A percentile compares a stretch with the other conserved stretches of the same genome.
phyloP scores from a whole-genome alignment of 768 basidiomycete species.

The Phylloporus sp. region DNA sequence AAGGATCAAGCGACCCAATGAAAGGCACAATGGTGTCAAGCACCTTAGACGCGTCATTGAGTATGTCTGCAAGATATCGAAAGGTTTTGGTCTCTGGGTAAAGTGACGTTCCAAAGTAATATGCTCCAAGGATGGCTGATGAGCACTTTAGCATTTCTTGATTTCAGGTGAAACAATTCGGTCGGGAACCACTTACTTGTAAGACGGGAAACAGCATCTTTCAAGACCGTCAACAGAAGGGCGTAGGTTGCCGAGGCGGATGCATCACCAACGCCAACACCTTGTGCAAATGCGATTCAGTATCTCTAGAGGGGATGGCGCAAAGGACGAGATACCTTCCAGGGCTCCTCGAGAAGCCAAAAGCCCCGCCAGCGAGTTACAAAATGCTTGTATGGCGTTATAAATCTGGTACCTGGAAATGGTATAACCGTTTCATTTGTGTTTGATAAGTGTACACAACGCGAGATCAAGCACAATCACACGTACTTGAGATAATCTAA shows the following conservation, averaged over 20 bases:
- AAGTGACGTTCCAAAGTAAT: constrained; percentile 57
- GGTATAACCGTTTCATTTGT: neutral
- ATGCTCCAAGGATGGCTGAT: constrained; percentile 58
- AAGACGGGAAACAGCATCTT: constrained; percentile 58
- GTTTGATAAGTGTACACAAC: constrained; percentile 4
- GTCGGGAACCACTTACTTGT: constrained; percentile 43
- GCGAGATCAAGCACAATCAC: neutral
- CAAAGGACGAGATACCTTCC: constrained; percentile 41
- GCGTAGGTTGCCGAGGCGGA: constrained; percentile 63
- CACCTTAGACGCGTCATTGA: constrained; percentile 57
- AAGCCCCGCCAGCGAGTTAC: constrained; percentile 58
- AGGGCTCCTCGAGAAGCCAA: constrained; percentile 63
- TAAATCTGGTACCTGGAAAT: constrained; percentile 54
- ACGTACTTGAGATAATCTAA: constrained; percentile 54
- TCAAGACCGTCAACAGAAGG: constrained; percentile 57
- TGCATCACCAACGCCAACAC: constrained; percentile 63
- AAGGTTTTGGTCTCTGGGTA: constrained; percentile 69
- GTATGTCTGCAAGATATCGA: constrained; percentile 59
- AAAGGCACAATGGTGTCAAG: constrained; percentile 58
- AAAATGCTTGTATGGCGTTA: constrained; percentile 66
- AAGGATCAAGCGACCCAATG: constrained; percentile 32
- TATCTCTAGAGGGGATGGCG: neutral
- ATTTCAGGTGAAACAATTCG: neutral
- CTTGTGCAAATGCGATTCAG: constrained; percentile 32
- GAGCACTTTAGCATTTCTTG: neutral